phyloP scores from a whole-genome alignment of 306 rosid genomes.

The Cucumis sativus region Cucumber_9930_V3 NC_026661.2:8178501-8179000 shows the following conservation, averaged over 20 bases:
- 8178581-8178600: slow-evolving; percentile 18
- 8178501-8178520: slow-evolving; percentile 22
- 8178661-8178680: slow-evolving; percentile 28
- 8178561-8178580: slow-evolving; percentile 3
- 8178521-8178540: neutral
- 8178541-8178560: neutral
- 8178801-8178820: slow-evolving; percentile 32
- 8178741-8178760: neutral
- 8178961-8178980: slow-evolving; percentile 30
- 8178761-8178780: slow-evolving; percentile 12
- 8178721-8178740: slow-evolving; percentile 6
- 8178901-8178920: neutral
- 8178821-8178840: slow-evolving; percentile 24
- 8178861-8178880: neutral
- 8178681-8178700: slow-evolving; percentile 26
- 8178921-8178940: neutral
- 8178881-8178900: neutral
- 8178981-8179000: slow-evolving; percentile 55
- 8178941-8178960: neutral
- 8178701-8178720: slow-evolving; percentile 19
- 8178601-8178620: slow-evolving; percentile 23
- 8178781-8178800: slow-evolving; percentile 29
- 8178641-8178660: slow-evolving; percentile 32
- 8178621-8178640: slow-evolving; percentile 13
- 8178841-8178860: slow-evolving; percentile 30